Evolutionary conservation across 805 yeast genomes (phyloP).

Genomic region (Pichia cephalocereana): DNA sequence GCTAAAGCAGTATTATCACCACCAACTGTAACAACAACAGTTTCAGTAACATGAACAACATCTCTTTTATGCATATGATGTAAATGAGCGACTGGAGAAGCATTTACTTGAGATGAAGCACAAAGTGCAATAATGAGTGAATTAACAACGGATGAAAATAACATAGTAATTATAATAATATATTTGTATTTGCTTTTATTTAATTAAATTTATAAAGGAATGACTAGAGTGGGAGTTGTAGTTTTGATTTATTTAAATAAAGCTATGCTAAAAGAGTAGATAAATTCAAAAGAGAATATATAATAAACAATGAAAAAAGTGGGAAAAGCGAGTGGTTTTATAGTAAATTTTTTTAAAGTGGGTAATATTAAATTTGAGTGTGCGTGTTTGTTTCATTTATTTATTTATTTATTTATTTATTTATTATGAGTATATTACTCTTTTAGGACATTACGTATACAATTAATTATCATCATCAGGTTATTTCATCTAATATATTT

Average conservation of each 20-base stretch:
- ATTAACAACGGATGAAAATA: constrained; percentile 31
- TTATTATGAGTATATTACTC: too few species aligned
- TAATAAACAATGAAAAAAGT: too few species aligned
- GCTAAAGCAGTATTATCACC: constrained; percentile 25
- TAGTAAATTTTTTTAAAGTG: too few species aligned
- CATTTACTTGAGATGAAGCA: constrained; percentile 40
- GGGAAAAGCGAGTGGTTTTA: too few species aligned
- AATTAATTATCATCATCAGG: too few species aligned
- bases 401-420: too few species aligned
- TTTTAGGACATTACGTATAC: too few species aligned
- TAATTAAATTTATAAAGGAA: background rate
- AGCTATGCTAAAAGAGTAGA: background rate
- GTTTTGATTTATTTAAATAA: too few species aligned
- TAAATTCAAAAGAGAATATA: background rate
- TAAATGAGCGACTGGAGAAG: constrained; percentile 53
- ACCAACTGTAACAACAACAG: constrained; percentile 40
- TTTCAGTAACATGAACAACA: constrained; percentile 39
- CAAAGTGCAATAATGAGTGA: constrained; percentile 25
- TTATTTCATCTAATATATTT: too few species aligned
- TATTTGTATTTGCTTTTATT: too few species aligned
- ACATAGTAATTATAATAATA: constrained; percentile 10
- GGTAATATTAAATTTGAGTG: too few species aligned
- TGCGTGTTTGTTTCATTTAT: too few species aligned
- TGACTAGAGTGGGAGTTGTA: background rate
- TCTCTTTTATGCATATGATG: constrained; percentile 53